phyloP scores from a whole-genome alignment of 2,329 filamentous ascomycete genomes.

The Nigrospora osmanthi region DNA sequence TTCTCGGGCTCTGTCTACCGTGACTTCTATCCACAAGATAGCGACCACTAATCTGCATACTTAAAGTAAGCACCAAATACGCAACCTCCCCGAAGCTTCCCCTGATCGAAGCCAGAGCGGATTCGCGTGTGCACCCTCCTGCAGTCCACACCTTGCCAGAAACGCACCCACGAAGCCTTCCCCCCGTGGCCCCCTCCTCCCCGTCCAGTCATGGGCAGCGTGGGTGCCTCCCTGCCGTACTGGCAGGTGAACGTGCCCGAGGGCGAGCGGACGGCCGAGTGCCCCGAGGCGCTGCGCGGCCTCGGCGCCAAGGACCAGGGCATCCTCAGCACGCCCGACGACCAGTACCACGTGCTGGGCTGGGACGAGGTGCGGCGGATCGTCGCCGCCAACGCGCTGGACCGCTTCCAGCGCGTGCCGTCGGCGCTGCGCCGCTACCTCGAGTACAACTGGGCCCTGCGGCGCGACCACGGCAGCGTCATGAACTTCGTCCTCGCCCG shows the following conservation, averaged over 20 bases:
- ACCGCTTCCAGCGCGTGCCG: slow-evolving; percentile 69
- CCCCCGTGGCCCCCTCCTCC: too few species aligned
- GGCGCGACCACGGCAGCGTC: slow-evolving; percentile 64
- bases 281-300: slow-evolving; percentile 62
- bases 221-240: slow-evolving; percentile 43
- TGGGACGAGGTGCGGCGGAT: slow-evolving; percentile 66
- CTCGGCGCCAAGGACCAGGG: slow-evolving; percentile 58
- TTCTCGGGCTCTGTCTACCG: too few species aligned
- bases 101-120: too few species aligned
- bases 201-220: slow-evolving; percentile 25
- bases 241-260: slow-evolving; percentile 77
- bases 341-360: slow-evolving; percentile 50
- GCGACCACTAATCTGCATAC: too few species aligned
- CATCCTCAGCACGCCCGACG: slow-evolving; percentile 66
- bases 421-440: slow-evolving; percentile 73
- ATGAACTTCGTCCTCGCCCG: slow-evolving; percentile 67
- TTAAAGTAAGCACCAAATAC: too few species aligned
- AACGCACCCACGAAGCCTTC: too few species aligned
- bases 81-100: too few species aligned
- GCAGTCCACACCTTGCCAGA: too few species aligned
- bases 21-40: too few species aligned
- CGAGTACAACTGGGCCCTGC: slow-evolving; percentile 57
- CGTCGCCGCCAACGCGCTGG: slow-evolving; percentile 58
- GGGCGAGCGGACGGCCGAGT: slow-evolving; percentile 52
- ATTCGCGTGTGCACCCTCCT: too few species aligned